Evolutionary conservation across 2,329 filamentous ascomycete genomes (phyloP).

Genomic region (Ceratocystis huliohia): DNA sequence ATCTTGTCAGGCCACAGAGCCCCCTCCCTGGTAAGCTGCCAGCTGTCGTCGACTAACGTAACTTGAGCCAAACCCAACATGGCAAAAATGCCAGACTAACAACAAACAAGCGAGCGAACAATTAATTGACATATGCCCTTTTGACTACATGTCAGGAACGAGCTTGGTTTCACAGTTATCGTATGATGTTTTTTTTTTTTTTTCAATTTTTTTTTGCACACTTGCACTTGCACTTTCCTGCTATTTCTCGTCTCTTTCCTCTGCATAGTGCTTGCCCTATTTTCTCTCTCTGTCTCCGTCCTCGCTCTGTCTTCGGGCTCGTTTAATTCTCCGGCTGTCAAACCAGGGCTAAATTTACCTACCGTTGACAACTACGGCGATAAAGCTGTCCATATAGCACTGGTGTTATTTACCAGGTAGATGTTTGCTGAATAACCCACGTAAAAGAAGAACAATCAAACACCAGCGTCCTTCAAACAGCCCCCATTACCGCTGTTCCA

Average conservation of each 20-base stretch:
- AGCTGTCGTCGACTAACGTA: neutral
- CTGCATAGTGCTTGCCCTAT: neutral
- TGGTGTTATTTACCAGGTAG: neutral
- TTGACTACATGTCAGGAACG: conserved; percentile 3
- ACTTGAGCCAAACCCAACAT: neutral
- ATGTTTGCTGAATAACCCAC: neutral
- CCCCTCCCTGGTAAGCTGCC: neutral
- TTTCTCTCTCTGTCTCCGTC: neutral
- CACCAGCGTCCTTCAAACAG: too few species aligned
- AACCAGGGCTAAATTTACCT: conserved; percentile 4
- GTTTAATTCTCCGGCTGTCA: conserved; percentile 8
- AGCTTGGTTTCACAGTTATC: conserved; percentile 1
- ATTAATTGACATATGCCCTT: neutral
- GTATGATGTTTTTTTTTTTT: neutral
- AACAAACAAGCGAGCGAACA: neutral
- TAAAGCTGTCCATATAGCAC: neutral
- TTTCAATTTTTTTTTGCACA: neutral
- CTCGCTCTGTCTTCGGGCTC: neutral
- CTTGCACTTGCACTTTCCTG: neutral
- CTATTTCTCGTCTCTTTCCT: neutral
- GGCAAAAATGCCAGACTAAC: neutral
- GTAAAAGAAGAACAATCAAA: neutral
- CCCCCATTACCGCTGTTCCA: too few species aligned
- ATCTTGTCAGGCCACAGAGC: neutral
- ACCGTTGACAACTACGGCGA: neutral